A percentile compares a stretch with the other conserved stretches of the same genome.
Conservation (phyloP, 805 yeast genomes). For the Metschnikowia santaceciliae region DNA sequence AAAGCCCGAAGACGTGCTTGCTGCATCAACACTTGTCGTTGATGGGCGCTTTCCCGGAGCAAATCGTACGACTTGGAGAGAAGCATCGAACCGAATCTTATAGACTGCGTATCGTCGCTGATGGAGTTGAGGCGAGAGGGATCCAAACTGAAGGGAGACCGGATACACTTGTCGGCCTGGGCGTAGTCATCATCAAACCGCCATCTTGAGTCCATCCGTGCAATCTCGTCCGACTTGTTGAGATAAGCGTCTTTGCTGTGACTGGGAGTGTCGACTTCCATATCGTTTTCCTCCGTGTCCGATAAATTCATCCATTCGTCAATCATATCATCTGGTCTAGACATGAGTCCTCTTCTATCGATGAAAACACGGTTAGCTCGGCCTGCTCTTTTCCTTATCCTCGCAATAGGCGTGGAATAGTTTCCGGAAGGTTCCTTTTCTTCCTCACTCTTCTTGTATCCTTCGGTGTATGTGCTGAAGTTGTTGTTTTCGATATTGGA, state of each 20-base stretch:
- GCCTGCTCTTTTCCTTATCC: constrained; percentile 72
- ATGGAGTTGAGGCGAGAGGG: constrained; percentile 83
- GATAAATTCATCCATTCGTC: constrained; percentile 41
- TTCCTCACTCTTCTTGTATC: constrained; percentile 25
- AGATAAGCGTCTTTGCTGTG: constrained; percentile 41
- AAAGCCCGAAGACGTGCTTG: constrained; percentile 44
- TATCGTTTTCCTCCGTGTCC: constrained; percentile 24
- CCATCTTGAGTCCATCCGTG: constrained; percentile 60
- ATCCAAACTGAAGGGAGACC: constrained; percentile 60
- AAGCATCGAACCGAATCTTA: constrained; percentile 88
- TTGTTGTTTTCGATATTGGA: constrained; percentile 37
- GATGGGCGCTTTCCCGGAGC: constrained; percentile 67
- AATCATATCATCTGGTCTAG: constrained; percentile 30
- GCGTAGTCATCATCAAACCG: constrained; percentile 58
- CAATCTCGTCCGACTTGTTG: constrained; percentile 40
- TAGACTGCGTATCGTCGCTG: constrained; percentile 80
- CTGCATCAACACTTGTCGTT: constrained; percentile 50
- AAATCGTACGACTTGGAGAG: constrained; percentile 82
- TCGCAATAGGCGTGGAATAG: constrained; percentile 49
- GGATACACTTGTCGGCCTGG: constrained; percentile 32
- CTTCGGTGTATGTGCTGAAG: constrained; percentile 38
- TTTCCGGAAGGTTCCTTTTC: constrained; percentile 21
- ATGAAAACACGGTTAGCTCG: constrained; percentile 66
- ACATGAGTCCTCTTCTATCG: constrained; percentile 62
- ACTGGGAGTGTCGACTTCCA: constrained; percentile 1